A percentile compares a stretch with the other conserved stretches of the same genome.
phyloP scores from a whole-genome alignment of 805 yeast species.

The Saturnispora saitoi region DNA sequence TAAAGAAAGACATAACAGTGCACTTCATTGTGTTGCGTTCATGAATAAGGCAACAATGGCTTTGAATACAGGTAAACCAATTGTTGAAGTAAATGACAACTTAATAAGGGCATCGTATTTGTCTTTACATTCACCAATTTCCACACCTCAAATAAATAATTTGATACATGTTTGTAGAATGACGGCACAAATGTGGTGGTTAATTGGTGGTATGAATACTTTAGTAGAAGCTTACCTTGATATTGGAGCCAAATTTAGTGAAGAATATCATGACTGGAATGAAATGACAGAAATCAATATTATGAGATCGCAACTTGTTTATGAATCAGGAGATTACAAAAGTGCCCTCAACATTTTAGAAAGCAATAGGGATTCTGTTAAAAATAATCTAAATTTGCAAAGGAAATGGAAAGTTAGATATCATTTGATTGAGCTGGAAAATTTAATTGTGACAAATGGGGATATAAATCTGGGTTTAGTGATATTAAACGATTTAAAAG shows the following conservation, averaged over 20 bases:
- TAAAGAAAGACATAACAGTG: conserved; percentile 36
- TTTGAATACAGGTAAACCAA: conserved; percentile 42
- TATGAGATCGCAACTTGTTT: conserved; percentile 20
- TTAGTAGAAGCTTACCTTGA: conserved; percentile 2
- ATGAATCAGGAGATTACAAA: not conserved
- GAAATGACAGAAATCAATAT: conserved; percentile 29
- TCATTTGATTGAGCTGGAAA: conserved; percentile 3
- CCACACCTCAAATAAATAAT: not conserved
- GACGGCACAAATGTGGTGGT: conserved; percentile 8
- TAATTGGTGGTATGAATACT: not conserved
- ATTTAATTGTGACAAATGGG: conserved; percentile 21
- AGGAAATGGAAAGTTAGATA: conserved; percentile 34
- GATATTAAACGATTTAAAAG: conserved; percentile 25
- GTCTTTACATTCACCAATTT: conserved; percentile 29
- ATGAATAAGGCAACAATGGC: conserved; percentile 54
- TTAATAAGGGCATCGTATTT: conserved; percentile 48
- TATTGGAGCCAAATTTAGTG: conserved; percentile 1
- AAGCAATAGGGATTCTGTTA: conserved; percentile 6
- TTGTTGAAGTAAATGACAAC: conserved; percentile 43
- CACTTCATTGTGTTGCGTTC: conserved; percentile 51
- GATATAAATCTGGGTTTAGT: conserved; percentile 29
- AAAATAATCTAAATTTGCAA: conserved; percentile 27
- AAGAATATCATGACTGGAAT: conserved; percentile 30
- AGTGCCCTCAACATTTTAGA: not conserved
- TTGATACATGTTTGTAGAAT: conserved; percentile 5